A percentile compares a stretch with the other conserved stretches of the same genome.
Evolutionary conservation across 1,139 yeast genomes (phyloP).

Genomic region (Suzukiozyma palmioleophila): DNA sequence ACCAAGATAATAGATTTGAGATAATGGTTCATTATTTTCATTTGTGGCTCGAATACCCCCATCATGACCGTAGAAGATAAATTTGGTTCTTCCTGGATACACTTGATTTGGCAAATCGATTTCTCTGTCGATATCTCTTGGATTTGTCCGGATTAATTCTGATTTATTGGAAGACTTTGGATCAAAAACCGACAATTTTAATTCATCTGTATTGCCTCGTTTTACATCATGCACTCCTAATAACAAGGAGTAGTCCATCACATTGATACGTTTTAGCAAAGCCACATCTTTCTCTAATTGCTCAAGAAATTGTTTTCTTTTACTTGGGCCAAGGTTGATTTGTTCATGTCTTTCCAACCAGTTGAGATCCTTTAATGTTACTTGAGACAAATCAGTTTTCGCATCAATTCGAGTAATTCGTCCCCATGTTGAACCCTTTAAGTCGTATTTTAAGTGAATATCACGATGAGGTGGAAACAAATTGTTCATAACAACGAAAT

Average conservation of each 20-base stretch:
- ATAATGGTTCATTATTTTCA: conserved; percentile 55
- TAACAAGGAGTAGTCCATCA: conserved; percentile 92
- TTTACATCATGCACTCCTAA: conserved; percentile 81
- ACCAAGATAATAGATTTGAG: conserved; percentile 83
- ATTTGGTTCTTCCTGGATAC: conserved; percentile 47
- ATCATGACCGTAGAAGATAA: conserved; percentile 69
- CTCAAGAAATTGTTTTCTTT: conserved; percentile 51
- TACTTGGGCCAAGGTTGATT: conserved; percentile 70
- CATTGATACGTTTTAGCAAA: conserved; percentile 67
- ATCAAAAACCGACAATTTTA: conserved; percentile 45
- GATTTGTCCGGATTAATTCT: conserved; percentile 46
- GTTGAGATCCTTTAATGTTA: conserved; percentile 75
- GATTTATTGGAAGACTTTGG: conserved; percentile 38
- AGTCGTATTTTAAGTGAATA: conserved; percentile 80
- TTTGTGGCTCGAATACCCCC: conserved; percentile 85
- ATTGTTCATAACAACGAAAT: conserved; percentile 95
- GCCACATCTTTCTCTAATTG: conserved; percentile 76
- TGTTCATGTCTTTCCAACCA: conserved; percentile 68
- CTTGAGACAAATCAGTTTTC: conserved; percentile 30
- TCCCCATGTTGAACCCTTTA: conserved; percentile 92
- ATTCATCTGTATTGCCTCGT: conserved; percentile 46
- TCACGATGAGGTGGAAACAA: conserved; percentile 92
- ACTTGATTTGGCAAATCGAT: conserved; percentile 45
- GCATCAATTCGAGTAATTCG: conserved; percentile 46
- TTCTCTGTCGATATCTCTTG: conserved; percentile 36